A percentile compares a stretch with the other conserved stretches of the same genome.
phyloP scores from a whole-genome alignment of 306 rosid species.

The Dalbergia oliveri region DNA sequence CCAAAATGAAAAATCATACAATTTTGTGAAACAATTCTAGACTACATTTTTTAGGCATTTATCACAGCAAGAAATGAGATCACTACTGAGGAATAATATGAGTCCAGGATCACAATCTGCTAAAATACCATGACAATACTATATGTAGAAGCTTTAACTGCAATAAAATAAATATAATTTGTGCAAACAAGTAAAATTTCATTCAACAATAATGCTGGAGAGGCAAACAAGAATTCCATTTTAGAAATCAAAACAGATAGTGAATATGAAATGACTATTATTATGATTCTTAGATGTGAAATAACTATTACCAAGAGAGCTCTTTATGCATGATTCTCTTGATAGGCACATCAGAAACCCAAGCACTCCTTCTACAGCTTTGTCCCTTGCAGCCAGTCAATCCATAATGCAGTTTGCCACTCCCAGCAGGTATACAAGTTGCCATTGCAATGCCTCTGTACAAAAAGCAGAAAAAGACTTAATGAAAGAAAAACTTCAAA shows the following conservation, averaged over 20 bases:
- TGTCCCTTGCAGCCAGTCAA: conserved; percentile 51
- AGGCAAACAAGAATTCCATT: conserved; percentile 28
- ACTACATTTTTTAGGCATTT: not conserved
- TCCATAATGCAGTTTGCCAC: conserved; percentile 55
- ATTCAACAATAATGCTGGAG: conserved; percentile 12
- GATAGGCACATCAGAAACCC: conserved; percentile 52
- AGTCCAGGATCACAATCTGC: conserved; percentile 36
- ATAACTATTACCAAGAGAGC: conserved; percentile 62
- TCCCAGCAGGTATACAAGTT: conserved; percentile 69
- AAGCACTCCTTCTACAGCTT: conserved; percentile 58
- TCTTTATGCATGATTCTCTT: conserved; percentile 56
- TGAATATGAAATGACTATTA: conserved; percentile 12
- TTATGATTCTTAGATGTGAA: conserved; percentile 17
- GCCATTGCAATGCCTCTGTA: conserved; percentile 65
- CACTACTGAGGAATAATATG: conserved; percentile 4
- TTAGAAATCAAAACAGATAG: conserved; percentile 4
- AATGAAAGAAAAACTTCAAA: conserved; percentile 34
- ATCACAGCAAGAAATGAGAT: conserved; percentile 15
- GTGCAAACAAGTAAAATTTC: conserved; percentile 31
- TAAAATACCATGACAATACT: conserved; percentile 57
- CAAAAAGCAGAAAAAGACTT: conserved; percentile 35
- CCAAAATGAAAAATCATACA: not conserved
- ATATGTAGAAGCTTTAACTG: conserved; percentile 40
- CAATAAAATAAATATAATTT: not conserved
- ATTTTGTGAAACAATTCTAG: not conserved